A percentile compares a stretch with the other conserved stretches of the same genome.
Conservation (phyloP, 805 yeast species). For the Metschnikowia cerradonensis region DNA sequence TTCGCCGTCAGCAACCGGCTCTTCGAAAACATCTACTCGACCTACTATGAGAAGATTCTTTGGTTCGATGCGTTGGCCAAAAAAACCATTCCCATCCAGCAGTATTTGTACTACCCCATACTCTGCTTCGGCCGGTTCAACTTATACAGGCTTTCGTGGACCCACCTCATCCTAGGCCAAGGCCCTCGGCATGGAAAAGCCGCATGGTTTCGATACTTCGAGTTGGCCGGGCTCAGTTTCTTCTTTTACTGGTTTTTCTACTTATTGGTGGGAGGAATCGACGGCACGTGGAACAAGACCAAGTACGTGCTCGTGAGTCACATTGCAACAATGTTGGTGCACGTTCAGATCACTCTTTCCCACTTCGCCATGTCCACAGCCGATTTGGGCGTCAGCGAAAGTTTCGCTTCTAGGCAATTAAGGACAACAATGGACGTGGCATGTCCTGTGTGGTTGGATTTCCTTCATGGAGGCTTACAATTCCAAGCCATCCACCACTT, state of each 20-base stretch:
- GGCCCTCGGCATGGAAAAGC: conserved; percentile 82
- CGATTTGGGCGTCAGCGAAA: conserved; percentile 75
- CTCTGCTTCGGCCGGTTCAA: conserved; percentile 82
- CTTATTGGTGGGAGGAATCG: conserved; percentile 50
- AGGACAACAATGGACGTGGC: conserved; percentile 94
- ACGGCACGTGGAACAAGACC: conserved; percentile 51
- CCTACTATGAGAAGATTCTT: conserved; percentile 67
- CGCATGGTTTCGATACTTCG: conserved; percentile 82
- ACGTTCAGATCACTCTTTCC: conserved; percentile 83
- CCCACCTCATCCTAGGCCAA: conserved; percentile 63
- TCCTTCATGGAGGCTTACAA: conserved; percentile 87
- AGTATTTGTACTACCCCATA: conserved; percentile 71
- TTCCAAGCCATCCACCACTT: conserved; percentile 89
- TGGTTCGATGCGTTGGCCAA: conserved; percentile 67
- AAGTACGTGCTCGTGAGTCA: conserved; percentile 69
- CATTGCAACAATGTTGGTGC: conserved; percentile 83
- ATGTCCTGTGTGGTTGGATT: conserved; percentile 91
- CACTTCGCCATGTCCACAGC: conserved; percentile 94
- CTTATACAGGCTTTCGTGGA: conserved; percentile 77
- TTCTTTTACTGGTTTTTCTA: conserved; percentile 85
- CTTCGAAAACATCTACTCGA: conserved; percentile 67
- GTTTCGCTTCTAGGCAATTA: conserved; percentile 74
- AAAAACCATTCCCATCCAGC: conserved; percentile 57
- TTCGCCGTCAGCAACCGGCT: conserved; percentile 78
- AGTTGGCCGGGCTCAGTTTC: conserved; percentile 61